These are phyloP conservation scores for Nowakowskiella sp. DNA, from an alignment of 192 early-diverging fungal genomes.

Conservation along the genomic window DNA sequence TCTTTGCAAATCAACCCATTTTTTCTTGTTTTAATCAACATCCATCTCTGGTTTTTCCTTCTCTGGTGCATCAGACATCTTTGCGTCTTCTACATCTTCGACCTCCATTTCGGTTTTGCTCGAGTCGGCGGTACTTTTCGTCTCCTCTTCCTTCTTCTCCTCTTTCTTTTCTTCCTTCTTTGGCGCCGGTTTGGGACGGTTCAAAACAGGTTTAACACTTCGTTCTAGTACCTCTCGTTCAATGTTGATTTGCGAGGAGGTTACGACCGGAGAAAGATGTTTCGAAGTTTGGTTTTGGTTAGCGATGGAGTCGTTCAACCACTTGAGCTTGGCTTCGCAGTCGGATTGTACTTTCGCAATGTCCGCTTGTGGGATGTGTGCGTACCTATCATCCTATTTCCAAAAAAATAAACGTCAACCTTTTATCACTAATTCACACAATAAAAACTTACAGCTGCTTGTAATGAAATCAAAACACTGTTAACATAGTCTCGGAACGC, in stretches of 20 bases:
- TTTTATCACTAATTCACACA: background rate
- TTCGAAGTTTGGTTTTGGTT: slow-evolving; percentile 70
- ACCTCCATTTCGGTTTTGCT: background rate
- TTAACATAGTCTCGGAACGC: slow-evolving; percentile 72
- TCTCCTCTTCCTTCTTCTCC: slow-evolving; percentile 26
- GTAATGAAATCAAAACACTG: slow-evolving; percentile 61
- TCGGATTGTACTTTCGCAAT: slow-evolving; percentile 73
- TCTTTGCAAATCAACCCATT: no score
- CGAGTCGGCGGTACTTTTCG: slow-evolving; percentile 5
- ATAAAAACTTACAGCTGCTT: slow-evolving; percentile 34
- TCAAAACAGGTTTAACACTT: slow-evolving; percentile 65
- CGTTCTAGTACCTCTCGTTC: slow-evolving; percentile 48
- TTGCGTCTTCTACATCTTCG: background rate
- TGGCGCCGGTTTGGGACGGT: slow-evolving; percentile 84
- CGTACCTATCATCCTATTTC: slow-evolving; percentile 67
- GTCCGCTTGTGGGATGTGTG: slow-evolving; percentile 81
- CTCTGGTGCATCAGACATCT: no score
- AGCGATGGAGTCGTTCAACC: slow-evolving; percentile 75
- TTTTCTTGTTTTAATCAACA: no score
- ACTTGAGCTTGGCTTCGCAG: slow-evolving; percentile 65
- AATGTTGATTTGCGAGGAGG: slow-evolving; percentile 60
- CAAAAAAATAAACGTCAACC: slow-evolving; percentile 6
- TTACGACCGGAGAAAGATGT: slow-evolving; percentile 65
- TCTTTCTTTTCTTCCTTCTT: slow-evolving; percentile 52
- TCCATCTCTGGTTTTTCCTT: no score